Conservation (phyloP, 2,329 filamentous ascomycete genomes). For the Balansia obtecta region DNA sequence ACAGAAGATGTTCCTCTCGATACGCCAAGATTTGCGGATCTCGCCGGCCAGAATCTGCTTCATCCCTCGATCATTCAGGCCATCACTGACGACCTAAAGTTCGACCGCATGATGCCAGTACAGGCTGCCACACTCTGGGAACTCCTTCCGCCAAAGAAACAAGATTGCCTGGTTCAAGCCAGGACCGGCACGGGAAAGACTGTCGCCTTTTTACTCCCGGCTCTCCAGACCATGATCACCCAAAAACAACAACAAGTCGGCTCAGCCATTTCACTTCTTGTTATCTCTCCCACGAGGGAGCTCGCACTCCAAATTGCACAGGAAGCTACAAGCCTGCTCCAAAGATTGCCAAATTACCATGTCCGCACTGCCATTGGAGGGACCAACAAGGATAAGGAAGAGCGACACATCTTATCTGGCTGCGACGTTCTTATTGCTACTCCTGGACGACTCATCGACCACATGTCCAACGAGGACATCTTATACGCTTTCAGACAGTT, state of each 20-base stretch:
- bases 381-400: slow-evolving; percentile 59
- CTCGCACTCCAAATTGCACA: slow-evolving; percentile 57
- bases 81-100: slow-evolving; percentile 35
- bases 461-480: slow-evolving; percentile 61
- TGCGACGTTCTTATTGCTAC: slow-evolving; percentile 75
- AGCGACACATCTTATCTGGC: slow-evolving; percentile 55
- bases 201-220: slow-evolving; percentile 69
- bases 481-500: slow-evolving; percentile 53
- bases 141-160: slow-evolving; percentile 31
- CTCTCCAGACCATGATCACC: slow-evolving; percentile 62
- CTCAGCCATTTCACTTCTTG: slow-evolving; percentile 43
- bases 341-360: slow-evolving; percentile 60
- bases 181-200: slow-evolving; percentile 86
- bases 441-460: slow-evolving; percentile 66
- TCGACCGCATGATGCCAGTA: slow-evolving; percentile 41
- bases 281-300: slow-evolving; percentile 60
- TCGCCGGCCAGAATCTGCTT: slow-evolving; percentile 26
- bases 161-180: slow-evolving; percentile 60
- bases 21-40: slow-evolving; percentile 33
- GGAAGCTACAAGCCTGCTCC: slow-evolving; percentile 59
- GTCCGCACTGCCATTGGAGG: slow-evolving; percentile 73
- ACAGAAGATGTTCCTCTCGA: slow-evolving; percentile 25
- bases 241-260: slow-evolving; percentile 18
- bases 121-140: slow-evolving; percentile 38
- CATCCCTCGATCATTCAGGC: slow-evolving; percentile 34